Evolutionary conservation across 2,329 filamentous ascomycete species (phyloP).

Genomic region (Ophiocordyceps unilateralis): DNA sequence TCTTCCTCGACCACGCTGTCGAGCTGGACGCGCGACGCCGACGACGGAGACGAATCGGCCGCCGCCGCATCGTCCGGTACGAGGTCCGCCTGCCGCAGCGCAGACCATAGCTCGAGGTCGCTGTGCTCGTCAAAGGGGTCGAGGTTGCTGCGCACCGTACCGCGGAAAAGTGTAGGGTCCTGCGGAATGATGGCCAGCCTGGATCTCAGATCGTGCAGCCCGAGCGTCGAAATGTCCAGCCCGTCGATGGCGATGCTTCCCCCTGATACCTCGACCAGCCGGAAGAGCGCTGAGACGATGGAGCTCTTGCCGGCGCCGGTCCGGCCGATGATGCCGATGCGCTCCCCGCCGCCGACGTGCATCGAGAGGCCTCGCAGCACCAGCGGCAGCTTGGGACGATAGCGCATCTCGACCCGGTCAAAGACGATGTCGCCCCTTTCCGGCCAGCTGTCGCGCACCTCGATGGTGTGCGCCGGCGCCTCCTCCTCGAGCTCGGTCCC

Average conservation of each 20-base stretch:
- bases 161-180: conserved; percentile 68
- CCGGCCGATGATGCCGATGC: conserved; percentile 65
- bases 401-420: conserved; percentile 61
- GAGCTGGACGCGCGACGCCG: conserved; percentile 48
- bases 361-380: conserved; percentile 56
- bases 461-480: conserved; percentile 60
- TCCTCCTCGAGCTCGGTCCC: conserved; percentile 77
- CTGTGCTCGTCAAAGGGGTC: conserved; percentile 68
- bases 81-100: conserved; percentile 46
- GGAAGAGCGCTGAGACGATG: conserved; percentile 71
- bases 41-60: conserved; percentile 49
- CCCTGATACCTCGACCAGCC: conserved; percentile 48
- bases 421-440: conserved; percentile 70
- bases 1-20: conserved; percentile 83
- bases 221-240: conserved; percentile 53
- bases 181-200: conserved; percentile 71
- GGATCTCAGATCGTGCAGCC: conserved; percentile 58
- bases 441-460: conserved; percentile 65
- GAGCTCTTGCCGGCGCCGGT: conserved; percentile 72
- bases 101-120: conserved; percentile 63
- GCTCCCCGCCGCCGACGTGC: conserved; percentile 58
- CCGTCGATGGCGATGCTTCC: conserved; percentile 50
- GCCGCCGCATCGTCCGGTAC: conserved; percentile 20
- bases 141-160: conserved; percentile 63
- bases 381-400: conserved; percentile 53